Percentiles rank a stretch among this genome's conserved stretches.
phyloP scores from a whole-genome alignment of 495 filamentous ascomycete species.

The Pyrenopolyporus hunteri region DNA sequence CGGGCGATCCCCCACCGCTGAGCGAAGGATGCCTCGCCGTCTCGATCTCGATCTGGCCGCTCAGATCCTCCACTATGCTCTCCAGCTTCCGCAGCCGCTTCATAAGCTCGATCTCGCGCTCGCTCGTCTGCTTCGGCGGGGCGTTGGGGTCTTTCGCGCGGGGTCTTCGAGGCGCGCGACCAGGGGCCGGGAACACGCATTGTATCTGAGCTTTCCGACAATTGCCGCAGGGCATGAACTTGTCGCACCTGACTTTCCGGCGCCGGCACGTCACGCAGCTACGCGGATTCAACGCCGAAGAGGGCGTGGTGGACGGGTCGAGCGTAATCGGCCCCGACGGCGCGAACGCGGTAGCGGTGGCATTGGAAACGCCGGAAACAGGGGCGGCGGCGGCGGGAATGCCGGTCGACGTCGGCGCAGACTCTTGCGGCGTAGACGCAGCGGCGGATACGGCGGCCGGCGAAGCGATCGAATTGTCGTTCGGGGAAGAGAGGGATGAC shows the following conservation, averaged over 20 bases:
- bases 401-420: slow-evolving; percentile 5
- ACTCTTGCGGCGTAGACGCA: slow-evolving; percentile 29
- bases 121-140: slow-evolving; percentile 57
- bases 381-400: slow-evolving; percentile 3
- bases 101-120: slow-evolving; percentile 76
- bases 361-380: slow-evolving; percentile 4
- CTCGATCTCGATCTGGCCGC: slow-evolving; percentile 60
- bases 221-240: slow-evolving; percentile 81
- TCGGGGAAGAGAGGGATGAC: slow-evolving; percentile 31
- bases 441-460: slow-evolving; percentile 20
- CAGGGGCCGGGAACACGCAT: slow-evolving; percentile 84
- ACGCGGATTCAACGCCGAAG: slow-evolving; percentile 62
- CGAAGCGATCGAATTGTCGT: slow-evolving; percentile 30
- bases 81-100: slow-evolving; percentile 79
- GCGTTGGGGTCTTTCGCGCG: slow-evolving; percentile 64
- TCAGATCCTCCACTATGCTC: slow-evolving; percentile 74
- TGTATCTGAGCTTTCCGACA: slow-evolving; percentile 78
- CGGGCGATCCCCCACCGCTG: slow-evolving; percentile 49
- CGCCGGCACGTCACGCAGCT: slow-evolving; percentile 85
- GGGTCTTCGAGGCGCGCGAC: slow-evolving; percentile 74
- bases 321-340: slow-evolving; percentile 49
- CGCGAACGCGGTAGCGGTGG: slow-evolving; percentile 18
- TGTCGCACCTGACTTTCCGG: slow-evolving; percentile 89
- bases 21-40: slow-evolving; percentile 46
- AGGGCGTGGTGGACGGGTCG: slow-evolving; percentile 48